These are phyloP conservation scores for Phanerochaete sordida DNA, from an alignment of 768 basidiomycete species.

Conservation along the genomic window DNA sequence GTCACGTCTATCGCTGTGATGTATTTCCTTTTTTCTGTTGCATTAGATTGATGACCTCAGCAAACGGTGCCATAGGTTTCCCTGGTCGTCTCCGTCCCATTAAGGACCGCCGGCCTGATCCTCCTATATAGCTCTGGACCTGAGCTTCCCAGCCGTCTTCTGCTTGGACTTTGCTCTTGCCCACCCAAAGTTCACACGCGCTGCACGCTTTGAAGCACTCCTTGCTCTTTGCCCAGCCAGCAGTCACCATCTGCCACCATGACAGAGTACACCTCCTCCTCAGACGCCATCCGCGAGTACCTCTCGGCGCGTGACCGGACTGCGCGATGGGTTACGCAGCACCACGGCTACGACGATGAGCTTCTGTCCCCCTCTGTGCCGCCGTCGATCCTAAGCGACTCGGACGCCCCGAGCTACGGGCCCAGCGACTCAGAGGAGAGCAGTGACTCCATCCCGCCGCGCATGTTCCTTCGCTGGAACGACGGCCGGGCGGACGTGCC, in stretches of 20 bases:
- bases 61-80: constrained; percentile 8
- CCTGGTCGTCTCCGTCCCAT: constrained; percentile 8
- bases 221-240: neutral
- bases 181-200: constrained; percentile 15
- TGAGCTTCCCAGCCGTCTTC: constrained; percentile 14
- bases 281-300: constrained; percentile 56
- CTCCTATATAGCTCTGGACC: constrained; percentile 9
- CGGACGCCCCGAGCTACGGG: constrained; percentile 29
- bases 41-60: constrained; percentile 15
- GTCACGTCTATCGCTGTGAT: constrained; percentile 13
- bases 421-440: constrained; percentile 37
- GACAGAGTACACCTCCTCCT: constrained; percentile 63
- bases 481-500: constrained; percentile 65
- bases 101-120: constrained; percentile 6
- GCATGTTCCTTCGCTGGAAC: constrained; percentile 66
- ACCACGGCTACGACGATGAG: constrained; percentile 16
- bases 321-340: constrained; percentile 57
- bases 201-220: constrained; percentile 10
- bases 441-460: constrained; percentile 53
- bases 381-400: constrained; percentile 23
- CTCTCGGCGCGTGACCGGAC: constrained; percentile 61
- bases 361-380: constrained; percentile 54
- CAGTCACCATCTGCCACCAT: constrained; percentile 29
- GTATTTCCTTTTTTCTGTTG: constrained; percentile 5
- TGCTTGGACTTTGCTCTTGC: constrained; percentile 11